A percentile compares a stretch with the other conserved stretches of the same genome.
Evolutionary conservation across 2,329 filamentous ascomycete genomes (phyloP).

Genomic region (Trichoderma atrobrunneum): DNA sequence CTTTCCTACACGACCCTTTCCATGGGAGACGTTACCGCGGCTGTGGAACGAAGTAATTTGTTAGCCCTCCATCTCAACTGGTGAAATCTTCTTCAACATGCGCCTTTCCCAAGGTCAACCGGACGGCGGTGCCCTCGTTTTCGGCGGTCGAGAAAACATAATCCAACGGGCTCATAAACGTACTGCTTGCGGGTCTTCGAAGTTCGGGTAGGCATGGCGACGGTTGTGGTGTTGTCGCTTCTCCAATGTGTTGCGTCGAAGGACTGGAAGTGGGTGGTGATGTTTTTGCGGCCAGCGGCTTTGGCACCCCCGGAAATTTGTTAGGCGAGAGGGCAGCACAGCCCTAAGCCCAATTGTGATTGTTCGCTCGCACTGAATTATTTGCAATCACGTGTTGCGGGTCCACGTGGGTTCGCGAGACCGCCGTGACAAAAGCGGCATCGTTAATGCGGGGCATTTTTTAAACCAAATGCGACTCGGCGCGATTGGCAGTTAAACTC

Average conservation of each 20-base stretch:
- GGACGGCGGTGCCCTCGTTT: conserved; percentile 12
- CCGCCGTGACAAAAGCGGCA: conserved; percentile 24
- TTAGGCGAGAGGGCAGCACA: conserved; percentile 42
- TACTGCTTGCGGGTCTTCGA: conserved; percentile 78
- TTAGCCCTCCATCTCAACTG: conserved; percentile 20
- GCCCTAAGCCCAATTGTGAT: conserved; percentile 35
- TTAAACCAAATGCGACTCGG: background rate
- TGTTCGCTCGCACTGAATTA: background rate
- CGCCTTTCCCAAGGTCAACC: conserved; percentile 13
- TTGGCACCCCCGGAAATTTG: conserved; percentile 33
- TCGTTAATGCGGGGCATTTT: background rate
- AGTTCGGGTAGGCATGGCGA: conserved; percentile 70
- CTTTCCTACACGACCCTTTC: conserved; percentile 98
- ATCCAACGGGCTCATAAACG: conserved; percentile 38
- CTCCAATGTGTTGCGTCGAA: conserved; percentile 38
- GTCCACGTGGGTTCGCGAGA: conserved; percentile 31
- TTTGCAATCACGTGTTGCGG: background rate
- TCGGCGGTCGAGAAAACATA: conserved; percentile 17
- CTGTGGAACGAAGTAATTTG: conserved; percentile 43
- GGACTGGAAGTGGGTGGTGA: conserved; percentile 36
- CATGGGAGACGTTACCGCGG: conserved; percentile 97
- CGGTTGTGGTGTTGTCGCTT: conserved; percentile 46
- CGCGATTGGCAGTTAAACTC: background rate
- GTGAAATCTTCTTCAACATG: conserved; percentile 1
- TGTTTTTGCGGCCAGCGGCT: conserved; percentile 37